Evolutionary conservation across 2,329 filamentous ascomycete species (phyloP), one percentile per base, ranked within the genome.

Genomic region (Venturia asperata): DNA sequence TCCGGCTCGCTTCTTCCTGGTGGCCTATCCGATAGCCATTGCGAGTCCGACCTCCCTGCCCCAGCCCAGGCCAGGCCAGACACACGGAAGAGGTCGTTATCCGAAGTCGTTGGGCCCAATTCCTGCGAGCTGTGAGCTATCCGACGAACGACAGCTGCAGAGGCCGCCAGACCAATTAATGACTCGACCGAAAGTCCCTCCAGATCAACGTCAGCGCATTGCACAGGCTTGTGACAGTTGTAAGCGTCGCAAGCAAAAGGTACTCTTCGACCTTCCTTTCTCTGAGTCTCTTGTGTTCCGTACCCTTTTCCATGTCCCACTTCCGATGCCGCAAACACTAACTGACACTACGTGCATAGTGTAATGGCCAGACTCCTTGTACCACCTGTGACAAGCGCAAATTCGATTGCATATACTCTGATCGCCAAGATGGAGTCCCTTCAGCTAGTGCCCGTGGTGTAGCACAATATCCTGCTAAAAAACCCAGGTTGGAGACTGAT

Each of bases 241-340:
- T 77, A 87, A 86, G 75, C 80, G 81, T 67, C 81, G 85, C 67
- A 88, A 88, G 73, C 85, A 88, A 76, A 88, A 87, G 79, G 86
- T 85, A 71, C 78, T 47, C 19, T n/a, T 55, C 24, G 6, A 19
- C 24, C 7, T 55, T 55, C 15, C 24, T 55, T 55, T n/a, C n/a
- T n/a, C n/a, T n/a, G n/a, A n/a, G n/a, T n/a, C n/a, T n/a, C n/a
- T n/a, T n/a, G n/a, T n/a, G n/a, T n/a, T n/a, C n/a, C n/a, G n/a
- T n/a, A n/a, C 17, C 45, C 19, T 21, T 47, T 24, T n/a, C 45
- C 45, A 17, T 15, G 47, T 56, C 27, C 52, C 15, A 37, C 52
- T 56, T 34, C 27, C 15, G 27, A 37, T 6, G 15, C 7, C 1
- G 13, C 27, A 34, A 56, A 10, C 24, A 21, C 24, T 43, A 62